Base-by-base conservation (phyloP, 768 basidiomycete genomes). In the Fomitopsis serialis region DNA sequence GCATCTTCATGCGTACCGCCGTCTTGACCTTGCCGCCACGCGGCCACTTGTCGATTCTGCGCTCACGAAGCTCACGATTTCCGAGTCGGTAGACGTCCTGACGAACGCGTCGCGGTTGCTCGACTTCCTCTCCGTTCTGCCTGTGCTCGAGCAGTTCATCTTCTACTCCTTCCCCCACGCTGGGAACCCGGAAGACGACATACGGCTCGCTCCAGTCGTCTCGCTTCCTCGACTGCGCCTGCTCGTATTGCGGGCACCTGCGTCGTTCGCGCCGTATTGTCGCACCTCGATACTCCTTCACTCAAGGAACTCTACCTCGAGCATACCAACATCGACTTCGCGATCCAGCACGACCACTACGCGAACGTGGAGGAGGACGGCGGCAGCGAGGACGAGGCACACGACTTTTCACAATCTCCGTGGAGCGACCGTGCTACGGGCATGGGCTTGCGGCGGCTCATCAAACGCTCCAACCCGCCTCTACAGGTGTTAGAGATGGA, bases 381-480 rank as follows among this genome's bases (percentile, higher is more conserved):
- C 29, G 89, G 89, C 56, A 84, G 80, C 58, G 87, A 87, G 8
- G 88, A 90, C 58, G 88, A 88, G 60, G 82, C 81, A 15, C 58
- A 67, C 15, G 89, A 91, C 68, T 88, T 76, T 59, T 90, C 89
- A 3, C 85, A 85, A 61, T 88, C 86, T 5, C 85, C 85, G 17
- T 85, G 73, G 62, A 90, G 85, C 50, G 89, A 90, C 65, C 83
- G 78, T 45, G 85, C 85, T 21, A 90, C 85, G 2, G 89, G 89
- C 21, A 87, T 89, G 86, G 89, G 89, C 11, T 69, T 91, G 21
- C 82, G 89, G 25, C 75, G 71, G 43, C 77, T 91, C 51, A 75
- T 89, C 29, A 62, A 68, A 9, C 79, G 84, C 10, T 84, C 77
- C 53, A 71, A 70, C 46, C 89, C 89, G 2, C 85, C 85, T 13